Conservation (phyloP, 805 yeast species). For the Huiozyma sinensis region DNA sequence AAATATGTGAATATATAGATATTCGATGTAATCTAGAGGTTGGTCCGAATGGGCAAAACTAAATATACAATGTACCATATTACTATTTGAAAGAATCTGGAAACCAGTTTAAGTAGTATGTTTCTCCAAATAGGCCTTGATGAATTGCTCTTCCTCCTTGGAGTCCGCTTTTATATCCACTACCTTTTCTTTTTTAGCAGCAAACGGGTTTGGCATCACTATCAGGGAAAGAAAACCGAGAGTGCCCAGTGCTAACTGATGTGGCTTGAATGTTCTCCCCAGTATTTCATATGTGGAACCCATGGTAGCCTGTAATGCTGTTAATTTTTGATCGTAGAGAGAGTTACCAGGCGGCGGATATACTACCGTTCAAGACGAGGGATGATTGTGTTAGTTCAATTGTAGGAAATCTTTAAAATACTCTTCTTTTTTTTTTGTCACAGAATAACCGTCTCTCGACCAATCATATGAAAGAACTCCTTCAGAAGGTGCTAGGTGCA, state of each 20-base stretch:
- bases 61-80: not conserved
- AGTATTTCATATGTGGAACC: conserved; percentile 76
- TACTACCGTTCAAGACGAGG: too few species aligned
- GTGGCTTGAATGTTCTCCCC: conserved; percentile 78
- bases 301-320: conserved; percentile 32
- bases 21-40: not conserved
- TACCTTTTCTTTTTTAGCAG: conserved; percentile 43
- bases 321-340: too few species aligned
- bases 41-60: too few species aligned
- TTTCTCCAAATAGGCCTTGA: conserved; percentile 55
- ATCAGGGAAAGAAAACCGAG: conserved; percentile 55
- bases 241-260: conserved; percentile 76
- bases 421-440: too few species aligned
- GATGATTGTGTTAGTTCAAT: too few species aligned
- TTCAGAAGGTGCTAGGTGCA: not conserved
- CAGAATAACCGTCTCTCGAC: not conserved
- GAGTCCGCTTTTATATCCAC: conserved; percentile 68
- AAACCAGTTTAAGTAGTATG: conserved; percentile 2
- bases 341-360: too few species aligned
- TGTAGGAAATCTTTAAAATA: too few species aligned
- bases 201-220: conserved; percentile 60
- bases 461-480: not conserved
- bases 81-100: not conserved
- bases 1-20: not conserved
- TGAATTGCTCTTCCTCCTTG: conserved; percentile 84